Percentiles rank a stretch among this genome's conserved stretches.
These are phyloP conservation scores for Albophoma yamanashiensis DNA, from an alignment of 2,329 filamentous ascomycete species.

Conservation along the genomic window DNA sequence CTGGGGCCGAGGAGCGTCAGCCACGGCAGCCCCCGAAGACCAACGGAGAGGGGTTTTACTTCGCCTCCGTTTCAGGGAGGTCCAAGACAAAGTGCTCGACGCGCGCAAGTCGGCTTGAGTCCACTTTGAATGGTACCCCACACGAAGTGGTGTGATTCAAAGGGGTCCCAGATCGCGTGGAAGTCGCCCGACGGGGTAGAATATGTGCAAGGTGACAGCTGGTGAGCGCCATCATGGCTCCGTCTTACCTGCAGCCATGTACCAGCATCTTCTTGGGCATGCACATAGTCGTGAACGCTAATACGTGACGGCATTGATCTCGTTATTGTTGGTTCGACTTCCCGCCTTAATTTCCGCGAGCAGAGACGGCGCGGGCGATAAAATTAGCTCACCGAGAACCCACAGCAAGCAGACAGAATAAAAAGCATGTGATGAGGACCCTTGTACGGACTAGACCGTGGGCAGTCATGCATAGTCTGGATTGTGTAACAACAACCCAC, in stretches of 20 bases:
- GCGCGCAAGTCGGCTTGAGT: not conserved
- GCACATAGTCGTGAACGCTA: too few species aligned
- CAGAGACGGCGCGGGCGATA: not conserved
- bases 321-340: not conserved
- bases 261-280: not conserved
- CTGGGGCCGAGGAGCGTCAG: not conserved
- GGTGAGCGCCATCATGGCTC: not conserved
- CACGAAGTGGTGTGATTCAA: not conserved
- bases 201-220: not conserved
- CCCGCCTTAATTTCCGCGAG: not conserved
- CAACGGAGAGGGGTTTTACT: not conserved
- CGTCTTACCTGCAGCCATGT: not conserved
- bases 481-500: not conserved
- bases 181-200: not conserved
- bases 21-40: not conserved
- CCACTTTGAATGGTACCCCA: not conserved
- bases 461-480: not conserved
- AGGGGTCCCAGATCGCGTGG: not conserved
- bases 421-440: too few species aligned
- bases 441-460: not conserved
- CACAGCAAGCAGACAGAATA: not conserved
- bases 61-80: not conserved
- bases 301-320: not conserved
- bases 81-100: not conserved
- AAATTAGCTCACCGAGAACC: not conserved